Percentiles rank a stretch among this genome's conserved stretches.
Evolutionary conservation across 768 basidiomycete genomes (phyloP).

Genomic region (Rhodotorula babjevae): DNA sequence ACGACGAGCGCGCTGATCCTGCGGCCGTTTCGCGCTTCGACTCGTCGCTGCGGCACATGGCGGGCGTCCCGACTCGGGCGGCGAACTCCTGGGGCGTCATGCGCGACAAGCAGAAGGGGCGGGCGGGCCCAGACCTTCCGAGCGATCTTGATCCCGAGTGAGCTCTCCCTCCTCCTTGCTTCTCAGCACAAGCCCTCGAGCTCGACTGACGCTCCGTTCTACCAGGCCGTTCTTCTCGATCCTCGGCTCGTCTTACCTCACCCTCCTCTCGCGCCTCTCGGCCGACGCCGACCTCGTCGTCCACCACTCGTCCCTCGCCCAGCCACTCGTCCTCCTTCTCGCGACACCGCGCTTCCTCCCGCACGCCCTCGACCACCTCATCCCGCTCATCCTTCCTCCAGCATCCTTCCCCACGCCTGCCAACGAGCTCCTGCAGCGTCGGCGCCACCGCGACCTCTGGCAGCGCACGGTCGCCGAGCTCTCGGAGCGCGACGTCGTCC

Average conservation of each 20-base stretch:
- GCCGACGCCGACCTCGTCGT: slow-evolving; percentile 58
- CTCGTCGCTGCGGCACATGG: slow-evolving; percentile 62
- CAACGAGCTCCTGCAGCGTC: slow-evolving; percentile 36
- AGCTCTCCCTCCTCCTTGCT: background rate
- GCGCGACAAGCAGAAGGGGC: background rate
- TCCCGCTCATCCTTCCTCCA: slow-evolving; percentile 55
- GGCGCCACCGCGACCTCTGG: slow-evolving; percentile 50
- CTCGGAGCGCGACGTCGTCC: slow-evolving; percentile 55
- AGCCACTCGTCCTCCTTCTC: background rate
- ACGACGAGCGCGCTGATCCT: background rate
- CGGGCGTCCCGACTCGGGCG: slow-evolving; percentile 68
- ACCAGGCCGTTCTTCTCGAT: background rate
- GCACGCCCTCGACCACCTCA: slow-evolving; percentile 59
- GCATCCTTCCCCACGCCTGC: slow-evolving; percentile 45
- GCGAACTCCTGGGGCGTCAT: slow-evolving; percentile 57
- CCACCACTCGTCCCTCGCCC: slow-evolving; percentile 62
- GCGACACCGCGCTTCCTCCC: background rate
- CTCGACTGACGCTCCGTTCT: too few species aligned
- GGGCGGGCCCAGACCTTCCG: slow-evolving; percentile 46
- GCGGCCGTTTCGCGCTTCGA: slow-evolving; percentile 57
- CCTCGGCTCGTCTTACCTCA: slow-evolving; percentile 54
- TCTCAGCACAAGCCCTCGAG: background rate
- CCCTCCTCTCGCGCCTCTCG: slow-evolving; percentile 45
- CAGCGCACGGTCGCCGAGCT: slow-evolving; percentile 55
- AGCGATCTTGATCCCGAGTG: slow-evolving; percentile 47